Conservation (phyloP, 768 basidiomycete genomes). For the Amanita molliuscula region DNA sequence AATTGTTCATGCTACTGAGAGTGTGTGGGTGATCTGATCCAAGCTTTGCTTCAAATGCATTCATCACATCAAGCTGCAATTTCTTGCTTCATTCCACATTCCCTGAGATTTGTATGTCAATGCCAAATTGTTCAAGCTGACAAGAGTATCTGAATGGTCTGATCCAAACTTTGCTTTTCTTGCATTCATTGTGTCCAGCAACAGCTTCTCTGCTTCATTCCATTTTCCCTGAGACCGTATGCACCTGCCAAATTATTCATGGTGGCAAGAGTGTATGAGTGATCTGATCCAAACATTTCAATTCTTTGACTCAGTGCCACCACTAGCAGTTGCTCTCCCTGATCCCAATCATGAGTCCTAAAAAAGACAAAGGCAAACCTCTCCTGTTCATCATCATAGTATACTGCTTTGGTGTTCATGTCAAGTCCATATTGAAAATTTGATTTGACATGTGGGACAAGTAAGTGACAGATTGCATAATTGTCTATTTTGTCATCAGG, state of each 20-base stretch:
- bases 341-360: not conserved
- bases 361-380: not conserved
- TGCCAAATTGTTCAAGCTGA: too few relatives aligned
- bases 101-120: too few relatives aligned
- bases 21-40: too few relatives aligned
- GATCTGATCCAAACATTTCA: not conserved
- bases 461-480: not conserved
- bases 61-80: too few relatives aligned
- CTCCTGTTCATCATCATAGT: not conserved
- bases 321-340: not conserved
- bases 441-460: slow-evolving; percentile 5
- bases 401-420: not conserved
- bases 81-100: too few relatives aligned
- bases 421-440: not conserved
- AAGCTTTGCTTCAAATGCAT: too few relatives aligned
- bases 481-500: not conserved
- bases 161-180: too few relatives aligned
- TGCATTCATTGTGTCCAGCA: too few relatives aligned
- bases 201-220: not conserved
- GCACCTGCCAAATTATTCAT: not conserved
- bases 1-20: too few relatives aligned
- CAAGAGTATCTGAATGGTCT: too few relatives aligned
- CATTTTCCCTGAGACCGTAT: not conserved
- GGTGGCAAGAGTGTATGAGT: not conserved
- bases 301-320: not conserved